phyloP scores from a whole-genome alignment of 2,329 filamentous ascomycete species.

The Ciborinia camelliae region DNA sequence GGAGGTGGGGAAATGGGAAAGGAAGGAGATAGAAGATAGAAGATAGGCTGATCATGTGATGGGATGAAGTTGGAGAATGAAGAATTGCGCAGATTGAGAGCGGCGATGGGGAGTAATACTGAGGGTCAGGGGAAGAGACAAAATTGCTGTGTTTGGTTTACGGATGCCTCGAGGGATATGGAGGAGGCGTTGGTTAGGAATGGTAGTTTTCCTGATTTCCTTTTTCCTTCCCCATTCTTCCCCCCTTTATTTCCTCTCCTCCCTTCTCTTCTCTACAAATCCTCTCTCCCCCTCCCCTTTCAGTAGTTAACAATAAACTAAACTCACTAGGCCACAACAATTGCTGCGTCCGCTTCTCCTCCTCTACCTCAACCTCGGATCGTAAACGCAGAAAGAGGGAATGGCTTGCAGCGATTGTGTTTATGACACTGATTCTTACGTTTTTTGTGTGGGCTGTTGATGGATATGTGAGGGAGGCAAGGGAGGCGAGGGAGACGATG shows the following conservation, averaged over 20 bases:
- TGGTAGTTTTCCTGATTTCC: constrained; percentile 4
- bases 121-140: neutral
- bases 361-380: neutral
- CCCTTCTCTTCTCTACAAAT: neutral
- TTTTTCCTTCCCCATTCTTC: neutral
- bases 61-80: constrained; percentile 15
- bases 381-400: neutral
- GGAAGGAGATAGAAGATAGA: too few species aligned
- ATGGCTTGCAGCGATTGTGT: neutral
- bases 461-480: neutral
- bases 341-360: constrained; percentile 28
- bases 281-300: neutral
- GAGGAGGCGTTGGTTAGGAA: constrained; percentile 16
- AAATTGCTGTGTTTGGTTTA: constrained; percentile 34
- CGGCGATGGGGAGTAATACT: neutral
- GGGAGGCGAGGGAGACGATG: neutral
- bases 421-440: neutral
- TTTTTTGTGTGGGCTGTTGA: neutral
- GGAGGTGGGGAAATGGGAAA: neutral
- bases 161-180: constrained; percentile 29
- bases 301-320: neutral
- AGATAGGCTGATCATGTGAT: neutral
- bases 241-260: neutral
- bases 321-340: constrained; percentile 18
- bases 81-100: neutral